phyloP scores from a whole-genome alignment of 345 rosid species.

The Salix brachista region DNA sequence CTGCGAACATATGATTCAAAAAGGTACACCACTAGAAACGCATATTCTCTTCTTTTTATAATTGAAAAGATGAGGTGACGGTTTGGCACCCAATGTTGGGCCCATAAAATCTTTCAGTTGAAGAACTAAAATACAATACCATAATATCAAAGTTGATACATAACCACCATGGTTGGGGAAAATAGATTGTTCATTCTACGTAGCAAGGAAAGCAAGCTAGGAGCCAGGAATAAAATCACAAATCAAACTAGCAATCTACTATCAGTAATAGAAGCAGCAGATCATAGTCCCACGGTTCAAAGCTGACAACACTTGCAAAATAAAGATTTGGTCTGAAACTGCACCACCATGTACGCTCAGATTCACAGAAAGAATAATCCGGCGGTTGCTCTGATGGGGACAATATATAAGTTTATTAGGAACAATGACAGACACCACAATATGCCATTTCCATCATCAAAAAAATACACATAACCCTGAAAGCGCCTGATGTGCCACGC shows the following conservation, averaged over 20 bases:
- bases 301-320: background rate
- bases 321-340: background rate
- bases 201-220: background rate
- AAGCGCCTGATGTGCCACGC: background rate
- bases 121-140: background rate
- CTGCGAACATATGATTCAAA: background rate
- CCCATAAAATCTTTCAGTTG: background rate
- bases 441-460: background rate
- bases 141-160: background rate
- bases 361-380: background rate
- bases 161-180: background rate
- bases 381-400: background rate
- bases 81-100: background rate
- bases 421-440: background rate
- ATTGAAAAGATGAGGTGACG: background rate
- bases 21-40: background rate
- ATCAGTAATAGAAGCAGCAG: background rate
- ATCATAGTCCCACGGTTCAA: background rate
- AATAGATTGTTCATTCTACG: background rate
- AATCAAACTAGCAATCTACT: background rate
- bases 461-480: background rate
- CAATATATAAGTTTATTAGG: background rate
- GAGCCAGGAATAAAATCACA: background rate
- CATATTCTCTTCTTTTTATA: background rate
- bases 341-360: background rate